Evolutionary conservation across 768 basidiomycete species (phyloP).

Genomic region (Hygrophorus russula): DNA sequence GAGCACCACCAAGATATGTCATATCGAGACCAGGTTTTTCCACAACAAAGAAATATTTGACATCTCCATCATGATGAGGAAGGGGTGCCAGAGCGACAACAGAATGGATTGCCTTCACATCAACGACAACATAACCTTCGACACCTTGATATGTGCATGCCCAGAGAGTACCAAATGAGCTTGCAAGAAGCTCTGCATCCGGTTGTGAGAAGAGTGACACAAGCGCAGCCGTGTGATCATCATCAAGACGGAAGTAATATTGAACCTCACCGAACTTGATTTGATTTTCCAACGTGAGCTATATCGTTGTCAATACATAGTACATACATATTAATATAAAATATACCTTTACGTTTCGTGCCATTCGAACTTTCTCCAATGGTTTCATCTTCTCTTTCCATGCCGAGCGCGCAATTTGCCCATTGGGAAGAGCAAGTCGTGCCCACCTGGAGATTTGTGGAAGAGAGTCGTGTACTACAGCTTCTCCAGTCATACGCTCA

Average conservation of each 20-base stretch:
- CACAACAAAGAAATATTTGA: constrained; percentile 4
- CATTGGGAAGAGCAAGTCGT: constrained; percentile 13
- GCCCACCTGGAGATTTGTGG: constrained; percentile 13
- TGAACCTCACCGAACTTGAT: constrained; percentile 2
- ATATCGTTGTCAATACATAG: not conserved
- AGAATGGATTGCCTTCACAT: constrained; percentile 5
- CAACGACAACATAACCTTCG: constrained; percentile 1
- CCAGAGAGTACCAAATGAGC: constrained; percentile 1
- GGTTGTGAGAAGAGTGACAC: too few relatives aligned
- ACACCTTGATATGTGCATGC: constrained; percentile 1
- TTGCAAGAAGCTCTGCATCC: constrained; percentile 5
- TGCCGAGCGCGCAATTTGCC: constrained; percentile 12
- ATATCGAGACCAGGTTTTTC: constrained; percentile 5
- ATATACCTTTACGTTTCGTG: constrained; percentile 5
- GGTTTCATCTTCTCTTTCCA: constrained; percentile 12
- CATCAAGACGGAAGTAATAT: too few relatives aligned
- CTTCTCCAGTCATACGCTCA: too few relatives aligned
- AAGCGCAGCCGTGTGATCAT: too few relatives aligned
- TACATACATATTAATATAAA: not conserved
- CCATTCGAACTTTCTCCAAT: not conserved
- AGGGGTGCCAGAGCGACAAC: constrained; percentile 11
- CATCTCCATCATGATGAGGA: not conserved
- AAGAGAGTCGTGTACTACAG: too few relatives aligned
- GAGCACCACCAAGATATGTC: too few relatives aligned
- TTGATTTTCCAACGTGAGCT: not conserved